Evolutionary conservation across 345 rosid genomes (phyloP).

Genomic region (Nasturtium officinale): DNA sequence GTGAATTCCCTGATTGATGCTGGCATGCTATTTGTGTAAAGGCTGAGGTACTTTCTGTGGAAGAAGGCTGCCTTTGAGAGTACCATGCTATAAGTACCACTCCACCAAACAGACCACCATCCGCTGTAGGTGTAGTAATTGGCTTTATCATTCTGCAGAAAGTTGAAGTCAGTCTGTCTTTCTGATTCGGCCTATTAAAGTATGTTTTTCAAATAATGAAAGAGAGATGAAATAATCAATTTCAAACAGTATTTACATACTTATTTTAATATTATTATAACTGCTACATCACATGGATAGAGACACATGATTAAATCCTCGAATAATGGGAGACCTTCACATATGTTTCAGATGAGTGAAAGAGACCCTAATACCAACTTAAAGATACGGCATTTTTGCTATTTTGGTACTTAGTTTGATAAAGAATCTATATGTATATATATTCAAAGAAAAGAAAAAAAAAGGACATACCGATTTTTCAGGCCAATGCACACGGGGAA

Average conservation of each 20-base stretch:
- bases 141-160: constrained; percentile 58
- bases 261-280: neutral
- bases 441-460: neutral
- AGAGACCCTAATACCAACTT: neutral
- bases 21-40: constrained; percentile 87
- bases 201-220: neutral
- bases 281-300: neutral
- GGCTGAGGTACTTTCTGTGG: constrained; percentile 85
- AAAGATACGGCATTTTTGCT: neutral
- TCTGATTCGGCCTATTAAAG: neutral
- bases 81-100: constrained; percentile 90
- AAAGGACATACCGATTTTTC: constrained; percentile 56
- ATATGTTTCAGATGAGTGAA: neutral
- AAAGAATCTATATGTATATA: neutral
- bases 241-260: neutral
- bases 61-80: constrained; percentile 97
- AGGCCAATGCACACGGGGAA: constrained; percentile 84
- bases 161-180: neutral
- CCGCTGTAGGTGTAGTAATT: constrained; percentile 69
- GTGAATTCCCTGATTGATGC: constrained; percentile 72
- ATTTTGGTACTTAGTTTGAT: constrained; percentile 4
- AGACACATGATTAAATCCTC: neutral
- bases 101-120: constrained; percentile 99
- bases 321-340: neutral
- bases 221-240: constrained; percentile 8